Percentiles rank a stretch among this genome's conserved stretches.
These are phyloP conservation scores for Collybiopsis confluens DNA, from an alignment of 768 basidiomycete species.

Conservation along the genomic window DNA sequence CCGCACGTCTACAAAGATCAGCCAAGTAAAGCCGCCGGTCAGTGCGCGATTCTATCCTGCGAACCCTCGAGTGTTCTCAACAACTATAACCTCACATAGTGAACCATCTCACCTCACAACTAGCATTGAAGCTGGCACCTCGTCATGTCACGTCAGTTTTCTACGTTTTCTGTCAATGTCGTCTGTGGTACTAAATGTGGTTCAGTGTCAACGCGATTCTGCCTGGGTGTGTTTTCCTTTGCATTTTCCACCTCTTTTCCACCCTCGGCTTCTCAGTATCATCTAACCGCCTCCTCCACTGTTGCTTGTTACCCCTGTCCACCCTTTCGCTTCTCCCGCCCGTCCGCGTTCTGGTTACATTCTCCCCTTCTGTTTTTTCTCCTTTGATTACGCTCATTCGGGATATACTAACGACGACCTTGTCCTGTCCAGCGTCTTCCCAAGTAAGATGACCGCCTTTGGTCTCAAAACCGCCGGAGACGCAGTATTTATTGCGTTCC, in stretches of 20 bases:
- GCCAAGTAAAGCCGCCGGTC: constrained; percentile 79
- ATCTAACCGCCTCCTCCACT: too few relatives aligned
- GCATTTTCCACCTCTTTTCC: too few relatives aligned
- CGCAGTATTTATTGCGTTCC: constrained; percentile 42
- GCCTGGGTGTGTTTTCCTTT: constrained; percentile 69
- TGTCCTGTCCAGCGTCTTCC: constrained; percentile 51
- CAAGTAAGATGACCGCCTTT: constrained; percentile 81
- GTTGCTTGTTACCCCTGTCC: too few relatives aligned
- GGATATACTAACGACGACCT: neutral
- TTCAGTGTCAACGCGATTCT: constrained; percentile 80
- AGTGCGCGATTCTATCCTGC: constrained; percentile 9
- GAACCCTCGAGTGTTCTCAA: neutral
- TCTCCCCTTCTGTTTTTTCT: neutral
- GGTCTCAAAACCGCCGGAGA: constrained; percentile 55
- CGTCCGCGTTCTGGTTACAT: neutral
- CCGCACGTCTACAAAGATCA: constrained; percentile 43
- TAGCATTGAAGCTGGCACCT: constrained; percentile 62
- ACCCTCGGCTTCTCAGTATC: too few relatives aligned
- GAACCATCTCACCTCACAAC: constrained; percentile 72
- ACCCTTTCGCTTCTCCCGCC: neutral
- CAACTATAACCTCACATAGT: constrained; percentile 28
- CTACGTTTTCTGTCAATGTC: constrained; percentile 15
- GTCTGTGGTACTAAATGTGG: neutral
- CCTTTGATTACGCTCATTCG: neutral
- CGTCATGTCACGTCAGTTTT: constrained; percentile 67